Base-by-base conservation (phyloP, 169 alveolate species). In the Theileria luwenshuni region DNA sequence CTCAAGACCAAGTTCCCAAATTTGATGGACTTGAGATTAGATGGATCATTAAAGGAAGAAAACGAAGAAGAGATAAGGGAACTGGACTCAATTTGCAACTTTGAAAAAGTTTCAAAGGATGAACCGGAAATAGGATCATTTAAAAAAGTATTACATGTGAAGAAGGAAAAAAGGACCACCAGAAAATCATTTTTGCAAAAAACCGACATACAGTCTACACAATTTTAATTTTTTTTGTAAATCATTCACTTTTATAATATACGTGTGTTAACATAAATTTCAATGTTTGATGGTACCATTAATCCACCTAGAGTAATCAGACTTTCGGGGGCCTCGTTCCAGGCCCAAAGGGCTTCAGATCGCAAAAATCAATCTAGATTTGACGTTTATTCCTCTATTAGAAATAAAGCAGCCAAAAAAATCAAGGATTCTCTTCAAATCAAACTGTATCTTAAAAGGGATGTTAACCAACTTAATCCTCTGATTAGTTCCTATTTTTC, bases 241-340 rank as follows among this genome's bases (percentile, higher is more conserved):
- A 51, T 51, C 12, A 23, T 6, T 51, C 10, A 7, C 10, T 51
- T 7, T 21, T 51, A 6, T 51, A 6, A 21, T 10, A 10, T 21
- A 51, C 10, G 38, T 27, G 61, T 21, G 5, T 10, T 38, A 38
- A 38, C 10, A 38, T 10, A 38, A 41, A 61, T 25, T 21, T 43
- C 25, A 49, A 67, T 60, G 65, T 79, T 79, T 42, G 86, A 79
- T 58, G 86, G 86, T 7, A 43, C 83, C 1, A 69, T 79, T 47
- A 56, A 23, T 43, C 83, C 83, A 5, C 38, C 25, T n/a, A 64
- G 86, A 41, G 86, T 79, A 42, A 68, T 79, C 1, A 54, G 86
- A 54, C 83, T 79, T n/a, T 79, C 86, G n/a, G 86, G 86, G 38
- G 60, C 86, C 35, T 70, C 86, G 15, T 65, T 54, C 48, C 21